These are phyloP conservation scores for Cardamine resedifolia DNA, from an alignment of 345 rosid genomes.

Conservation along the genomic window DNA sequence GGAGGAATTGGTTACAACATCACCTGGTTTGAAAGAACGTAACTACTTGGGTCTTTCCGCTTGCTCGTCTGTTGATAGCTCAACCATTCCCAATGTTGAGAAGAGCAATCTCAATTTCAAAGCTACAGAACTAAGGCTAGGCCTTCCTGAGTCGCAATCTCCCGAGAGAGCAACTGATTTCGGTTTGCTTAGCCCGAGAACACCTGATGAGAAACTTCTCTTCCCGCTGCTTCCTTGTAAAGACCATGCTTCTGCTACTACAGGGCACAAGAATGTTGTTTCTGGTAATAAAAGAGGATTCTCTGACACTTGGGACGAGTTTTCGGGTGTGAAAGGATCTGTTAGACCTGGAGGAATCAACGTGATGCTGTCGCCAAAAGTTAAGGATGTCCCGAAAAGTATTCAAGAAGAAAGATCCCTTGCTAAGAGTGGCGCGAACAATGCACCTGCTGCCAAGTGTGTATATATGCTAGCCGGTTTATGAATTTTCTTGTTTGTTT, in stretches of 20 bases:
- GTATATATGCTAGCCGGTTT: conserved; percentile 4
- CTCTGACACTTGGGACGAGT: conserved; percentile 67
- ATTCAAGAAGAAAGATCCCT: conserved; percentile 42
- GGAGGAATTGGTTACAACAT: conserved; percentile 54
- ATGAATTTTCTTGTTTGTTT: conserved; percentile 5
- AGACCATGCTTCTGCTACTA: conserved; percentile 47
- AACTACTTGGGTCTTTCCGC: conserved; percentile 78
- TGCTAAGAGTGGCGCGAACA: conserved; percentile 37
- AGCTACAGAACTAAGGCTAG: conserved; percentile 84
- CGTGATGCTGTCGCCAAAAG: conserved; percentile 43
- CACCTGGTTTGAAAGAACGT: conserved; percentile 59
- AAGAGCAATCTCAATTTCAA: conserved; percentile 64
- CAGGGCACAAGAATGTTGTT: conserved; percentile 52
- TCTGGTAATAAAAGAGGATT: conserved; percentile 86
- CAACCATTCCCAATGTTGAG: conserved; percentile 49
- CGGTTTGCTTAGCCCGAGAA: conserved; percentile 48
- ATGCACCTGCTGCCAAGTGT: conserved; percentile 80
- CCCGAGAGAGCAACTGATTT: conserved; percentile 58
- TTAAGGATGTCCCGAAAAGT: conserved; percentile 47
- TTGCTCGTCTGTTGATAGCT: conserved; percentile 79
- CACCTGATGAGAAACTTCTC: conserved; percentile 67
- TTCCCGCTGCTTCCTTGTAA: conserved; percentile 72
- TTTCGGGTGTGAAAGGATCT: conserved; percentile 62
- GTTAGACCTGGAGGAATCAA: conserved; percentile 53
- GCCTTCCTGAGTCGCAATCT: conserved; percentile 81